A percentile compares a stretch with the other conserved stretches of the same genome.
phyloP scores from a whole-genome alignment of 192 early-diverging fungal species.

The Umbelopsis isabellina region DNA sequence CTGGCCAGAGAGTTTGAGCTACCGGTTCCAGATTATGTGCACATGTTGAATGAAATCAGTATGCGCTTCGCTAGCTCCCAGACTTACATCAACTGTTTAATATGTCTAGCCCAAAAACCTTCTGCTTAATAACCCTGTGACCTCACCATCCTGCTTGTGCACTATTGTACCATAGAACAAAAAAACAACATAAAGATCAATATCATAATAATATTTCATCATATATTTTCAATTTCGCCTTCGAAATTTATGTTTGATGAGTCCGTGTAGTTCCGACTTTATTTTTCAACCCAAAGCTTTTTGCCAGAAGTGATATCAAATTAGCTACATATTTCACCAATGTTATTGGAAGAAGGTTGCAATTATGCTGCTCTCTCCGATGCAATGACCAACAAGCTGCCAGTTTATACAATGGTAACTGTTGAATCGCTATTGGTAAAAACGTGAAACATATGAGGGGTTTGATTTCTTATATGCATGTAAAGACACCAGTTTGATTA shows the following conservation, averaged over 20 bases:
- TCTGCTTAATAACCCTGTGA: neutral
- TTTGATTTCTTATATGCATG: too few species aligned
- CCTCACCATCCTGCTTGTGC: neutral
- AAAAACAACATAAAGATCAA: neutral
- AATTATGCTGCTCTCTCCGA: too few species aligned
- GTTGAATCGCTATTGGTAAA: too few species aligned
- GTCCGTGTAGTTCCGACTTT: too few species aligned
- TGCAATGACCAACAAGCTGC: too few species aligned
- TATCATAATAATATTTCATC: neutral
- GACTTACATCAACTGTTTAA: neutral
- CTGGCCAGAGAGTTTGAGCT: neutral
- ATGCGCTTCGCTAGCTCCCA: neutral
- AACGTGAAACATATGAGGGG: too few species aligned
- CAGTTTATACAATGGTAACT: too few species aligned
- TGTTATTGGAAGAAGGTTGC: too few species aligned
- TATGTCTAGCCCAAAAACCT: slow-evolving; percentile 5
- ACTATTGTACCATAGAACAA: slow-evolving; percentile 15
- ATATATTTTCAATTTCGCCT: neutral
- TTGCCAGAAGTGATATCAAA: too few species aligned
- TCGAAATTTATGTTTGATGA: neutral
- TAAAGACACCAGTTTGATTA: too few species aligned
- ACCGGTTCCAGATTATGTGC: neutral
- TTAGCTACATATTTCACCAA: too few species aligned
- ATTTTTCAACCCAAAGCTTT: too few species aligned
- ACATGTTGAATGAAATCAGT: neutral